Conservation (phyloP, 345 rosid genomes). For the Camelina hispida region DNA sequence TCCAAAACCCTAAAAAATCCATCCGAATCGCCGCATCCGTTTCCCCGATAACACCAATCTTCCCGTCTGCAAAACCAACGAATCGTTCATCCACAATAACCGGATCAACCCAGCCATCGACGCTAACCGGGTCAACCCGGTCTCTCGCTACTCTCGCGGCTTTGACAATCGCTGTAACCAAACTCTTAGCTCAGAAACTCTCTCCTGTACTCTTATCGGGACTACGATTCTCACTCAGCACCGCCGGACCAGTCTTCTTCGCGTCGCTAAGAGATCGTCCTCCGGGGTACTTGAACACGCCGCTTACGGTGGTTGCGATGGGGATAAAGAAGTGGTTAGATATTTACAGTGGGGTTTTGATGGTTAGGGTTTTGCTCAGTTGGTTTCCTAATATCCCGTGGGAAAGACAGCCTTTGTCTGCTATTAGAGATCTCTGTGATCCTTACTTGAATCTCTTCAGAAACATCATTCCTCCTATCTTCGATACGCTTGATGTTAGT, state of each 20-base stretch:
- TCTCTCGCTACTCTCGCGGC: slow-evolving; percentile 34
- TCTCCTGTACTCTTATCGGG: background rate
- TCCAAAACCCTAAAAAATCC: slow-evolving; percentile 27
- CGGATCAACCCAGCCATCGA: slow-evolving; percentile 8
- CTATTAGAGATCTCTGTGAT: slow-evolving; percentile 83
- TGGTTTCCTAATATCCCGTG: slow-evolving; percentile 96
- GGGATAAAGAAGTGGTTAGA: slow-evolving; percentile 89
- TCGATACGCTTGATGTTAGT: slow-evolving; percentile 80
- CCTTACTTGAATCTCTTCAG: slow-evolving; percentile 88
- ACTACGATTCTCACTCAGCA: slow-evolving; percentile 25
- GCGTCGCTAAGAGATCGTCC: slow-evolving; percentile 63
- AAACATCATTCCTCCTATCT: slow-evolving; percentile 81
- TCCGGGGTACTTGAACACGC: slow-evolving; percentile 64
- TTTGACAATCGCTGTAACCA: slow-evolving; percentile 23
- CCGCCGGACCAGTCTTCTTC: slow-evolving; percentile 62
- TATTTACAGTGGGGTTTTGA: slow-evolving; percentile 81
- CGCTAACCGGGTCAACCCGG: slow-evolving; percentile 32
- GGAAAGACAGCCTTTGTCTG: slow-evolving; percentile 89
- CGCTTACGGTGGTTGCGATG: slow-evolving; percentile 81
- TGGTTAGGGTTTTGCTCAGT: slow-evolving; percentile 92
- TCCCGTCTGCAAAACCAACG: background rate
- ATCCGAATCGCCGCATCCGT: slow-evolving; percentile 14
- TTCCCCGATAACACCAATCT: background rate
- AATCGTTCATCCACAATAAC: slow-evolving; percentile 7
- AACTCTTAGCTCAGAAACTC: background rate